Percentiles rank a stretch among this genome's conserved stretches.
Evolutionary conservation across 2,329 filamentous ascomycete genomes (phyloP).

Genomic region (Aureobasidium sp.): DNA sequence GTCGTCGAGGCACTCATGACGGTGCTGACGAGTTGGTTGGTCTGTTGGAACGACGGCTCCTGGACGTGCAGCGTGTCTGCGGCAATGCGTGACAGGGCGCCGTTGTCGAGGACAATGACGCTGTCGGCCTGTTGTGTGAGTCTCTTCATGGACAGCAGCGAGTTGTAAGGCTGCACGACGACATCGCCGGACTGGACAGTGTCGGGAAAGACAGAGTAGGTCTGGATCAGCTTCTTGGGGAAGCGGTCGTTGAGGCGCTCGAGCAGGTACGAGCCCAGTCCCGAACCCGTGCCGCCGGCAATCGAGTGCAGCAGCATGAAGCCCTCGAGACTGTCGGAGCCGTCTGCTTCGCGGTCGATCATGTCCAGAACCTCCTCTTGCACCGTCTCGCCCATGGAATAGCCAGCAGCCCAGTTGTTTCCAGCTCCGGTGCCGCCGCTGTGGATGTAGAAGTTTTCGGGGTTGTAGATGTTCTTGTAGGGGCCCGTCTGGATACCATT

Average conservation of each 20-base stretch:
- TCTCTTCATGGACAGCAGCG: constrained; percentile 79
- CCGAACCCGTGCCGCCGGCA: constrained; percentile 90
- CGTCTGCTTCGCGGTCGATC: constrained; percentile 97
- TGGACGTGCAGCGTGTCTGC: constrained; percentile 91
- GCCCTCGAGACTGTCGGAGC: constrained; percentile 91
- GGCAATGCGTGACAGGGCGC: constrained; percentile 84
- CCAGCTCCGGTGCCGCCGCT: constrained; percentile 89
- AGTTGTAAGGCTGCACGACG: constrained; percentile 98
- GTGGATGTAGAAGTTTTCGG: constrained; percentile 96
- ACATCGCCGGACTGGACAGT: constrained; percentile 80
- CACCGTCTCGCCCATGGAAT: constrained; percentile 82
- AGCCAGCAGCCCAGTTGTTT: constrained; percentile 98
- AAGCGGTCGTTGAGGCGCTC: constrained; percentile 95
- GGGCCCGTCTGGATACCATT: constrained; percentile 86
- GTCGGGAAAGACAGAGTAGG: constrained; percentile 96
- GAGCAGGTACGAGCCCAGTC: constrained; percentile 88
- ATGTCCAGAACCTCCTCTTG: constrained; percentile 98
- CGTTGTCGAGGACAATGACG: constrained; percentile 94
- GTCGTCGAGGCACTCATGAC: constrained; percentile 99
- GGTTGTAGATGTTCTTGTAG: constrained; percentile 99
- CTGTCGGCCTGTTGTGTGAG: constrained; percentile 95
- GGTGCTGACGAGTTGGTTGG: constrained; percentile 89
- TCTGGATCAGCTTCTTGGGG: constrained; percentile 98
- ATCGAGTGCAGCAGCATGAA: constrained; percentile 99
- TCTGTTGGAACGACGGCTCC: constrained; percentile 92